Conservation (phyloP, 164 flowering plant genomes). For the Buxus sempervirens region DNA sequence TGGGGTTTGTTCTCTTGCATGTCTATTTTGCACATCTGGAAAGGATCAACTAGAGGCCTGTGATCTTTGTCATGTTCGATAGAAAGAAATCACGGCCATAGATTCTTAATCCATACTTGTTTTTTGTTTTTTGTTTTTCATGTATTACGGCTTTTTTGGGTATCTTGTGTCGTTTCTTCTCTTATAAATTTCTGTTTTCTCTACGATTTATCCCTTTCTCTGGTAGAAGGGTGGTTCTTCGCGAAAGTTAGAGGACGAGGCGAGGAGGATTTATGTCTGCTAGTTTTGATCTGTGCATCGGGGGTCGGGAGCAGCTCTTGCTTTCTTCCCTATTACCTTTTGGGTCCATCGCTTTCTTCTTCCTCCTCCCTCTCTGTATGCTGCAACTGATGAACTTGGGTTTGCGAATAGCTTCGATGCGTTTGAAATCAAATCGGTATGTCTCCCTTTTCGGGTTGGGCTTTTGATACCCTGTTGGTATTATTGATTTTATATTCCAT, state of each 20-base stretch:
- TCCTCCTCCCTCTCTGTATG: constrained; percentile 25
- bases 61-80: constrained; percentile 20
- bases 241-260: constrained; percentile 10
- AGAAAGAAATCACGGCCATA: constrained; percentile 42
- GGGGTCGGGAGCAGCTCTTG: constrained; percentile 58
- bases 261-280: constrained; percentile 70
- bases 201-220: constrained; percentile 16
- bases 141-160: neutral
- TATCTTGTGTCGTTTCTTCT: neutral
- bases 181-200: constrained; percentile 12
- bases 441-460: neutral
- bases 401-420: constrained; percentile 63
- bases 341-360: constrained; percentile 2
- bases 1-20: constrained; percentile 15
- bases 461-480: constrained; percentile 4
- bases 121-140: neutral
- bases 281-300: constrained; percentile 45
- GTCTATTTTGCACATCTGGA: neutral
- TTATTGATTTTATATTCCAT: constrained; percentile 6
- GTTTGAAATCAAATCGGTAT: constrained; percentile 82
- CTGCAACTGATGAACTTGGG: constrained; percentile 37
- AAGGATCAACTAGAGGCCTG: constrained; percentile 1
- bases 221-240: constrained; percentile 10
- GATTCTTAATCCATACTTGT: constrained; percentile 48
- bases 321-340: constrained; percentile 10